phyloP scores from a whole-genome alignment of 2,329 filamentous ascomycete genomes.

The Trichoderma oligosporum region DNA sequence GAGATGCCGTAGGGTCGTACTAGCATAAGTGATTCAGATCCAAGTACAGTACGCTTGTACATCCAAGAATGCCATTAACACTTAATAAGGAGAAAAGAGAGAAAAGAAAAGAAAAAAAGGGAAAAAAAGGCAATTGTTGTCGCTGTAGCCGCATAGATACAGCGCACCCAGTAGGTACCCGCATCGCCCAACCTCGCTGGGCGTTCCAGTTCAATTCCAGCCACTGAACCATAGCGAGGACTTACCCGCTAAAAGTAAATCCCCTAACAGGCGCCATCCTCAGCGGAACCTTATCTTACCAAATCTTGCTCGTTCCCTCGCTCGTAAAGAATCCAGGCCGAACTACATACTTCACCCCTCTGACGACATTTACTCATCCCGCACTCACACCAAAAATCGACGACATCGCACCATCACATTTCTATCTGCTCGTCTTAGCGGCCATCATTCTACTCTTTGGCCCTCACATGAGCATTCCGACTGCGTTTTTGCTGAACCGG shows the following conservation, averaged over 20 bases:
- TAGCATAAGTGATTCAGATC: no score
- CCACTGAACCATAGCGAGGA: background rate
- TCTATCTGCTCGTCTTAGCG: background rate
- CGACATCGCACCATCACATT: slow-evolving; percentile 3
- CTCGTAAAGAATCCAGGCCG: background rate
- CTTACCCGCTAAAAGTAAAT: background rate
- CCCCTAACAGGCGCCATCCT: slow-evolving; percentile 10
- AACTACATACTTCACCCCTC: slow-evolving; percentile 7
- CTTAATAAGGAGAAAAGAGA: no score
- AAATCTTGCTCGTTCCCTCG: no score
- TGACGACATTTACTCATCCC: slow-evolving; percentile 18
- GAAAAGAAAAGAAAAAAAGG: no score
- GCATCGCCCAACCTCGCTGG: background rate
- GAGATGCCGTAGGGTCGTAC: no score
- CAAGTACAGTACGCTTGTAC: no score
- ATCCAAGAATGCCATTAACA: no score
- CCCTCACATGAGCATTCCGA: slow-evolving; percentile 14
- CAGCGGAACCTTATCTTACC: slow-evolving; percentile 12
- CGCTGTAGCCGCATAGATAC: background rate
- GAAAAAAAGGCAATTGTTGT: no score
- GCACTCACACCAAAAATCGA: slow-evolving; percentile 2
- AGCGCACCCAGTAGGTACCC: background rate
- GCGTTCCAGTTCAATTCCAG: background rate
- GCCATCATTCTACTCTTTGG: background rate
- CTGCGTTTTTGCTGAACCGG: slow-evolving; percentile 8